A percentile compares a stretch with the other conserved stretches of the same genome.
phyloP scores from a whole-genome alignment of 179 eudicot species.

The Vitellaria paradoxa region DNA sequence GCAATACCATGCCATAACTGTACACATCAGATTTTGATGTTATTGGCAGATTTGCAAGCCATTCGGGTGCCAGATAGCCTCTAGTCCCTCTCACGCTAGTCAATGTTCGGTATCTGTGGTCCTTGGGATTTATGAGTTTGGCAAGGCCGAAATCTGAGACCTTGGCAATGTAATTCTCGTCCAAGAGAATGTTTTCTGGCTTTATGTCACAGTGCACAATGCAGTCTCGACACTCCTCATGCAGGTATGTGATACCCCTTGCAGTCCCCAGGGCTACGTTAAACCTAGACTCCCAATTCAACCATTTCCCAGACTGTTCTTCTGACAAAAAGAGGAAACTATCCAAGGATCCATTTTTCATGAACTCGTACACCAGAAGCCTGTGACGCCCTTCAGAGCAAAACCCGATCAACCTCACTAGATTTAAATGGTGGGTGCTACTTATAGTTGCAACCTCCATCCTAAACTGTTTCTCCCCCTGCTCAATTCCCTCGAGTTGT shows the following conservation, averaged over 20 bases:
- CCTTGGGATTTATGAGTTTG: constrained; percentile 54
- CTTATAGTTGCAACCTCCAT: constrained; percentile 92
- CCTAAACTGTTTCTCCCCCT: constrained; percentile 86
- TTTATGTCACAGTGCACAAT: constrained; percentile 77
- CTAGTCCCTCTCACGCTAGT: constrained; percentile 68
- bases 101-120: constrained; percentile 54
- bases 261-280: constrained; percentile 70
- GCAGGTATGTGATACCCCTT: constrained; percentile 70
- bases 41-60: constrained; percentile 75
- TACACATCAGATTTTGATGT: constrained; percentile 75
- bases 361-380: constrained; percentile 75
- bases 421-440: constrained; percentile 79
- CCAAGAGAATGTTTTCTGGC: constrained; percentile 73
- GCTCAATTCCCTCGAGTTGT: constrained; percentile 80
- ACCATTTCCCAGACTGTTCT: constrained; percentile 30
- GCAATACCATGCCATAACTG: constrained; percentile 70
- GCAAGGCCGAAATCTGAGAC: constrained; percentile 83
- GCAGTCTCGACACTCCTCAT: constrained; percentile 77
- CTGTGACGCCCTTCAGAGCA: constrained; percentile 80
- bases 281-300: constrained; percentile 60
- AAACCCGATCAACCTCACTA: constrained; percentile 77
- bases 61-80: constrained; percentile 81
- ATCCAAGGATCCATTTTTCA: constrained; percentile 82
- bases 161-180: constrained; percentile 57
- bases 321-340: constrained; percentile 47